A percentile compares a stretch with the other conserved stretches of the same genome.
These are phyloP conservation scores for Russula griseocarnosa DNA, from an alignment of 768 basidiomycete species.

Conservation along the genomic window DNA sequence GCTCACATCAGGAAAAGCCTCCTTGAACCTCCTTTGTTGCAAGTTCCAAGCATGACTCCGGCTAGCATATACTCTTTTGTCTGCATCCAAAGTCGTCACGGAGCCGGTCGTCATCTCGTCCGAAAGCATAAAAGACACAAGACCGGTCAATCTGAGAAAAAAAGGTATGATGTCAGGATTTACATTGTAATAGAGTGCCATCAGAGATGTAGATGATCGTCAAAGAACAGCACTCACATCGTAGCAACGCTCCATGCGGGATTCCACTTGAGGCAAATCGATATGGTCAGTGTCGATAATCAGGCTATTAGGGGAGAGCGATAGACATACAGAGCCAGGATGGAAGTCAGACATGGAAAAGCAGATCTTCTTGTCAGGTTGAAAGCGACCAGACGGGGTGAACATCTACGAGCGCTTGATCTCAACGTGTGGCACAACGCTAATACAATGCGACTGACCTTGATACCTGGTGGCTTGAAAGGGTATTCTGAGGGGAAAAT, in stretches of 20 bases:
- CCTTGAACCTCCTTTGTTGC: slow-evolving; percentile 70
- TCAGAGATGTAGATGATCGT: slow-evolving; percentile 8
- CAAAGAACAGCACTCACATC: slow-evolving; percentile 54
- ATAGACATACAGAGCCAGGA: slow-evolving; percentile 68
- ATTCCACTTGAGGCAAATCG: slow-evolving; percentile 64
- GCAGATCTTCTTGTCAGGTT: slow-evolving; percentile 92
- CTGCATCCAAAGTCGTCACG: slow-evolving; percentile 69
- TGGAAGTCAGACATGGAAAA: slow-evolving; percentile 98
- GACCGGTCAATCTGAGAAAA: slow-evolving; percentile 71
- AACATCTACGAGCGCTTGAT: slow-evolving; percentile 57
- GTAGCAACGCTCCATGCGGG: slow-evolving; percentile 95
- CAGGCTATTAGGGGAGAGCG: neutral
- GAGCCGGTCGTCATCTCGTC: slow-evolving; percentile 98
- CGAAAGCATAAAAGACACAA: slow-evolving; percentile 90
- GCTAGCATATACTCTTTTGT: slow-evolving; percentile 73
- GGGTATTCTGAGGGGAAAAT: slow-evolving; percentile 93
- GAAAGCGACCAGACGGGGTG: slow-evolving; percentile 86
- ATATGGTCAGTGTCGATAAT: slow-evolving; percentile 7
- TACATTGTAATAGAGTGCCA: slow-evolving; percentile 16
- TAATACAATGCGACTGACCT: slow-evolving; percentile 47
- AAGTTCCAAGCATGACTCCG: slow-evolving; percentile 88
- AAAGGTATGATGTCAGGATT: slow-evolving; percentile 15
- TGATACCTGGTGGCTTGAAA: slow-evolving; percentile 96
- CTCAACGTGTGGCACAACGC: slow-evolving; percentile 4
- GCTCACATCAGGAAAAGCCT: slow-evolving; percentile 84